Percentiles rank a stretch among this genome's conserved stretches.
phyloP scores from a whole-genome alignment of 495 filamentous ascomycete species.

The Aspergillus asperescens region DNA sequence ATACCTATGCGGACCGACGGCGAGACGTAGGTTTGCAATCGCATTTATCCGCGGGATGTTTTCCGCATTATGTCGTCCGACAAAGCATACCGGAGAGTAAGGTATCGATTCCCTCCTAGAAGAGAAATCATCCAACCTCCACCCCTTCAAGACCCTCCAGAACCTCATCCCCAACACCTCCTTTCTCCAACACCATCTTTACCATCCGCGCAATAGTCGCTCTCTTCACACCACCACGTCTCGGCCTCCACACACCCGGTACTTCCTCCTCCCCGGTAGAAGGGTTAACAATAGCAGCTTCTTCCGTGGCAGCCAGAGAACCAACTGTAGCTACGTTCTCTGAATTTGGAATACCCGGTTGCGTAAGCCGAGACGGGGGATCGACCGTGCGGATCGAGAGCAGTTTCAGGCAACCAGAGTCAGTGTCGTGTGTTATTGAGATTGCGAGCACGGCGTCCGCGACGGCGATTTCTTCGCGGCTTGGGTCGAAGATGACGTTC shows the following conservation, averaged over 20 bases:
- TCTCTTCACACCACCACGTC: constrained; percentile 69
- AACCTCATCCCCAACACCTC: constrained; percentile 81
- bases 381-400: constrained; percentile 65
- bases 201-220: constrained; percentile 61
- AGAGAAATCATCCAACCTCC: constrained; percentile 31
- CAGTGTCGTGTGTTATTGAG: constrained; percentile 49
- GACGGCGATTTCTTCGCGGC: constrained; percentile 82
- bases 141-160: constrained; percentile 66
- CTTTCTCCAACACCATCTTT: constrained; percentile 57
- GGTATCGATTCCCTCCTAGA: not conserved
- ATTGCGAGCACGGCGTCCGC: constrained; percentile 83
- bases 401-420: constrained; percentile 39
- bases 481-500: constrained; percentile 92
- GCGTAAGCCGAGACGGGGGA: constrained; percentile 64
- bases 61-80: not conserved
- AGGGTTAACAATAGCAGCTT: constrained; percentile 24
- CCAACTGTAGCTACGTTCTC: constrained; percentile 59
- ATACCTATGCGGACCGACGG: not conserved
- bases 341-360: constrained; percentile 63
- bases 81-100: not conserved
- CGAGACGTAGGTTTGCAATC: not conserved
- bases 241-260: constrained; percentile 73
- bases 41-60: not conserved
- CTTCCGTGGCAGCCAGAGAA: constrained; percentile 30
- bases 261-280: constrained; percentile 48